Evolutionary conservation across 306 rosid genomes (phyloP).

Genomic region (Cajanus cajan): DNA sequence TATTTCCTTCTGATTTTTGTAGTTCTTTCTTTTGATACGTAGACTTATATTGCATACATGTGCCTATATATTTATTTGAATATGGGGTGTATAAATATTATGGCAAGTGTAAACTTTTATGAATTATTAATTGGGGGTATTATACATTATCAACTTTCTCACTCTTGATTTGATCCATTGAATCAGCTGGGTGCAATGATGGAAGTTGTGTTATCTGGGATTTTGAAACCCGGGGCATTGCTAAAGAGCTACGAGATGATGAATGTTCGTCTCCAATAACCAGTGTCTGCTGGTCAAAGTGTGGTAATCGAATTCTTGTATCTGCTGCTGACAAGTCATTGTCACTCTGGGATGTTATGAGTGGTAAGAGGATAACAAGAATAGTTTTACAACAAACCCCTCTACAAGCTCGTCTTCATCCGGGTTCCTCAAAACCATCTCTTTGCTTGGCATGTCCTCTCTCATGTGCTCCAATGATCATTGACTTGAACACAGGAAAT

Average conservation of each 20-base stretch:
- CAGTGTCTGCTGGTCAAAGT: slow-evolving; percentile 35
- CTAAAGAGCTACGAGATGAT: slow-evolving; percentile 76
- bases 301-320: slow-evolving; percentile 41
- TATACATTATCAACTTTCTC: slow-evolving; percentile 7
- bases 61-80: neutral
- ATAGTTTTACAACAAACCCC: slow-evolving; percentile 73
- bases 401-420: slow-evolving; percentile 87
- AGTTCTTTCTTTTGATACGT: neutral
- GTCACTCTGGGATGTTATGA: slow-evolving; percentile 74
- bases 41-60: neutral
- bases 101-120: slow-evolving; percentile 9
- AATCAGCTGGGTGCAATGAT: slow-evolving; percentile 89
- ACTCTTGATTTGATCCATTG: slow-evolving; percentile 38
- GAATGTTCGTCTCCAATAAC: slow-evolving; percentile 64
- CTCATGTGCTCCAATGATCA: slow-evolving; percentile 89
- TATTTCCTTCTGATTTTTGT: neutral
- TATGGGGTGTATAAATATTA: neutral
- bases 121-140: neutral
- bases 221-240: slow-evolving; percentile 94
- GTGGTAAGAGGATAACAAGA: slow-evolving; percentile 63
- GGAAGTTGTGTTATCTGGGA: slow-evolving; percentile 97
- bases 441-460: slow-evolving; percentile 94
- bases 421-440: slow-evolving; percentile 81
- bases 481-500: slow-evolving; percentile 72
- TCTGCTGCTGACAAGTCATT: slow-evolving; percentile 91